Evolutionary conservation across 2,329 filamentous ascomycete genomes (phyloP), one percentile per base, ranked within the genome.

Genomic region (Clarireedia hainanense): DNA sequence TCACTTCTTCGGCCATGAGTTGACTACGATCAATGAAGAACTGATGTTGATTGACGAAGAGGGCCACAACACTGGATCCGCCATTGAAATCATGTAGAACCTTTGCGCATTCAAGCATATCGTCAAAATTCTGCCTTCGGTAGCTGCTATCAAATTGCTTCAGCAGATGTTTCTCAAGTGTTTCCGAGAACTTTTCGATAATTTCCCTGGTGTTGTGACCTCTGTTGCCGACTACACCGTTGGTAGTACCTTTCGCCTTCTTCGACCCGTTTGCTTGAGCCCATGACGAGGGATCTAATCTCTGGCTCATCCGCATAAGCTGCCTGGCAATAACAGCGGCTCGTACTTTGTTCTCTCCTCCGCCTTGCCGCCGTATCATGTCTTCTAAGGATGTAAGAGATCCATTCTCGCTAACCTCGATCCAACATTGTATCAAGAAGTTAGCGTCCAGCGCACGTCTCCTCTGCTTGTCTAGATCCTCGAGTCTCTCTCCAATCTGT

Each of bases 141-240:
- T 97, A 97, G 75, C 92, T 96, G 68, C 95, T 90, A 75, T 99
- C 95, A 73, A 99, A 99, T 67, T 96, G 92, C 70, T 91, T 90
- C 58, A 99, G 75, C 40, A 99, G 76, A 68, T 99, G 94, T 69
- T 97, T 95, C 72, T 99, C 94, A 57, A 99, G 74, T 1, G 89
- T 91, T 70, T 99, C 94, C 26, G 91, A 89, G 71, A 97, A 99
- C 70, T 96, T 96, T 72, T 99, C 94, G 56, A 99, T 87, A 15
- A 95, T 83, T 70, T 96, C 91, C 60, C 90, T 83, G 2, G 90
- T 94, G 67, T 92, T 80, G 65, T 76, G 69, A 17, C 66, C 66
- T 63, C 74, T 75, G 61, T 76, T 75, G 61, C 70, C 72, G 57
- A 70, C 72, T 43, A 70, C 64, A 26, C 72, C 70, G 52, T 68